Percentiles rank a stretch among this genome's conserved stretches.
phyloP scores from a whole-genome alignment of 169 alveolate genomes.

The Toxoplasma gondii region DNA sequence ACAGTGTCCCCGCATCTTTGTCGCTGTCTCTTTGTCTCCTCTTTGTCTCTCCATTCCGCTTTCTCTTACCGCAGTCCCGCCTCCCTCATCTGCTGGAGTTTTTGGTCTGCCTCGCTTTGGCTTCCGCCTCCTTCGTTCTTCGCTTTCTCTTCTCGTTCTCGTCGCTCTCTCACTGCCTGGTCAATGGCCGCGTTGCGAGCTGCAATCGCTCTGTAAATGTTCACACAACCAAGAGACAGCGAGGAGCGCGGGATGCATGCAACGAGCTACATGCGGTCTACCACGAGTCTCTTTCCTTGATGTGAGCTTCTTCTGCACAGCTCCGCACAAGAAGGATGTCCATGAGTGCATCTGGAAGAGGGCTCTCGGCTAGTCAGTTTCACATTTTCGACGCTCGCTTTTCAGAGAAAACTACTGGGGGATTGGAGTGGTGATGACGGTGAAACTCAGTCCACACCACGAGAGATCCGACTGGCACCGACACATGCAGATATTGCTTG shows the following conservation, averaged over 20 bases:
- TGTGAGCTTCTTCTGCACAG: neutral
- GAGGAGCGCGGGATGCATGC: neutral
- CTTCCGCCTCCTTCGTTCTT: neutral
- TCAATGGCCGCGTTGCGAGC: slow-evolving; percentile 43
- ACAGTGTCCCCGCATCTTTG: no score
- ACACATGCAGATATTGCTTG: no score
- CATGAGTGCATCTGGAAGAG: no score
- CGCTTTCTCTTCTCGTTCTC: neutral
- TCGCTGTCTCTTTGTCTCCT: neutral
- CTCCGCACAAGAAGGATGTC: no score
- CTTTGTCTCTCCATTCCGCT: neutral
- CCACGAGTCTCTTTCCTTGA: neutral
- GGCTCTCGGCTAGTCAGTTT: no score
- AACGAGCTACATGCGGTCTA: neutral
- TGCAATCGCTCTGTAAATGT: neutral
- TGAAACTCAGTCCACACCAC: no score
- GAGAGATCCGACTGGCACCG: no score
- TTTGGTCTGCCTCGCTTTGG: neutral
- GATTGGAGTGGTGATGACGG: no score
- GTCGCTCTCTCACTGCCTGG: slow-evolving; percentile 19
- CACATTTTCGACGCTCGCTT: no score
- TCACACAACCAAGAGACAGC: neutral
- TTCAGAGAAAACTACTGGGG: no score
- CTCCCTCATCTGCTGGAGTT: neutral
- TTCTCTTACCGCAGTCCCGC: slow-evolving; percentile 14